Conservation (phyloP, 495 filamentous ascomycete species). For the Cercophora sp. region DNA sequence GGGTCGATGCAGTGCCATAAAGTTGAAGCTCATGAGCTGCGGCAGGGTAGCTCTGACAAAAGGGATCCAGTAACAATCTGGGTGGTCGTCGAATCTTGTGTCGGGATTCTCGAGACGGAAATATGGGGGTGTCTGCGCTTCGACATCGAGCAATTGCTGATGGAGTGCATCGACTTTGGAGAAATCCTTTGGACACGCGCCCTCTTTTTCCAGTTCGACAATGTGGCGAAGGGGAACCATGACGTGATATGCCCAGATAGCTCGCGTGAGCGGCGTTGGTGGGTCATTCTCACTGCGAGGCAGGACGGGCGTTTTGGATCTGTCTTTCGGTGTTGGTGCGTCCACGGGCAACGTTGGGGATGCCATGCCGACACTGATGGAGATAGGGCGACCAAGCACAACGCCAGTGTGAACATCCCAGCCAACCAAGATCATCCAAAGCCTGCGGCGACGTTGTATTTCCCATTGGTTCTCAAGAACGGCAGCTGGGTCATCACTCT, state of each 20-base stretch:
- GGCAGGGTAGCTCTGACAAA: slow-evolving; percentile 43
- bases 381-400: slow-evolving; percentile 56
- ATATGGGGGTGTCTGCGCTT: slow-evolving; percentile 45
- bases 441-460: slow-evolving; percentile 47
- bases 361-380: slow-evolving; percentile 43
- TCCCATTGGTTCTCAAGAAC: slow-evolving; percentile 50
- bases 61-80: slow-evolving; percentile 51
- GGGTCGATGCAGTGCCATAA: slow-evolving; percentile 59
- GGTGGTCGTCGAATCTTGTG: slow-evolving; percentile 47
- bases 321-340: slow-evolving; percentile 28
- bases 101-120: slow-evolving; percentile 54
- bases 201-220: slow-evolving; percentile 47
- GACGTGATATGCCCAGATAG: slow-evolving; percentile 33
- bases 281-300: slow-evolving; percentile 34
- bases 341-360: slow-evolving; percentile 41
- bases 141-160: slow-evolving; percentile 43
- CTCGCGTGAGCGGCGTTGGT: slow-evolving; percentile 40
- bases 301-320: slow-evolving; percentile 31
- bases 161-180: slow-evolving; percentile 51
- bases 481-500: slow-evolving; percentile 36
- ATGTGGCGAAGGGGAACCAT: slow-evolving; percentile 35
- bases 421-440: slow-evolving; percentile 54
- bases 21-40: slow-evolving; percentile 46
- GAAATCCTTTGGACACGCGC: slow-evolving; percentile 49
- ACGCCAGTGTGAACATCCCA: slow-evolving; percentile 61